Evolutionary conservation across 192 early-diverging fungal species (phyloP).

Genomic region (Rhizophagus sp.): DNA sequence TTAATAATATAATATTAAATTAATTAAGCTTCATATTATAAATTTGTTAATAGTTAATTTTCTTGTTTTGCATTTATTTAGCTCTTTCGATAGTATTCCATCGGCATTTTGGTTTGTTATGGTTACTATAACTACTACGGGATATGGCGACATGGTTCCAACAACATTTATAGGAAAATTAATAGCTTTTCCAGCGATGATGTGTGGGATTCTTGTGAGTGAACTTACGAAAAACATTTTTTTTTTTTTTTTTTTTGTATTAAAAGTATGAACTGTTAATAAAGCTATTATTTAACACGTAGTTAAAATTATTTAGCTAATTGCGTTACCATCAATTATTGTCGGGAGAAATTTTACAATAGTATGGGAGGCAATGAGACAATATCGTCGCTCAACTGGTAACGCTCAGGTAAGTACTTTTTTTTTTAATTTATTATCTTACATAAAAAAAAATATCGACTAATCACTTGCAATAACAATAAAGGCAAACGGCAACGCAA

Average conservation of each 20-base stretch:
- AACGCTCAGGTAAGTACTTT: slow-evolving; percentile 29
- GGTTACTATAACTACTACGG: slow-evolving; percentile 81
- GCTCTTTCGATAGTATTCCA: slow-evolving; percentile 76
- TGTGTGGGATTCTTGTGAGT: slow-evolving; percentile 69
- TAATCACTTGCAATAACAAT: not conserved
- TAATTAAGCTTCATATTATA: not conserved
- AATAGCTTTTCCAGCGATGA: slow-evolving; percentile 80
- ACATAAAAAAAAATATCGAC: not conserved
- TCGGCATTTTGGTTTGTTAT: slow-evolving; percentile 77
- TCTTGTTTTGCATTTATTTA: slow-evolving; percentile 13
- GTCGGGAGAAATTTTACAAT: slow-evolving; percentile 81
- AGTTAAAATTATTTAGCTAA: slow-evolving; percentile 48
- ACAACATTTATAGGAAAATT: slow-evolving; percentile 78
- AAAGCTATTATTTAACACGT: not conserved
- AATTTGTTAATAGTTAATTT: not conserved
- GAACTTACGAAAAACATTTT: not conserved
- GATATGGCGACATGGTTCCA: slow-evolving; percentile 80
- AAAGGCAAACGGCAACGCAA: slow-evolving; percentile 1
- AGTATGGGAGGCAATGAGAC: slow-evolving; percentile 76
- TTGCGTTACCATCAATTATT: slow-evolving; percentile 82
- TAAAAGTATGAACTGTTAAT: not conserved
- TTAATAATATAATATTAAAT: too few relatives aligned
- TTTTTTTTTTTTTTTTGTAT: too few relatives aligned
- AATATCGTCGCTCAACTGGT: slow-evolving; percentile 37
- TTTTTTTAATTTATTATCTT: not conserved